phyloP scores from a whole-genome alignment of 2,329 filamentous ascomycete genomes.

The Harringtonia aguacate region DNA sequence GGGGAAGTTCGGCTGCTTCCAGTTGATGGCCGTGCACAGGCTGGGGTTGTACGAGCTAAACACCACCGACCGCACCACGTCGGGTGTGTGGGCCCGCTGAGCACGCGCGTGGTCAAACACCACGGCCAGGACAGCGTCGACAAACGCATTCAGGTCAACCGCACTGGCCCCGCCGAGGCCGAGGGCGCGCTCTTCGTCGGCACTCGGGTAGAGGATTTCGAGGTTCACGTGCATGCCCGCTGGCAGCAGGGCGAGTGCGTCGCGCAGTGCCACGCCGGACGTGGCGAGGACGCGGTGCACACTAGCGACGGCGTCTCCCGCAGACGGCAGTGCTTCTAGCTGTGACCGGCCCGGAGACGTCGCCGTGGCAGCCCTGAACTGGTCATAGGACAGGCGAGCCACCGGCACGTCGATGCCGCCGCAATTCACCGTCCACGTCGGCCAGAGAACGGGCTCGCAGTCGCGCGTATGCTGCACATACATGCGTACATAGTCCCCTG shows the following conservation, averaged over 20 bases:
- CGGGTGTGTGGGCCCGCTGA: constrained; percentile 52
- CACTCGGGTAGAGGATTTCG: constrained; percentile 79
- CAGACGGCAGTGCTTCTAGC: constrained; percentile 33
- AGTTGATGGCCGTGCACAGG: constrained; percentile 89
- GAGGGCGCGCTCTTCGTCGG: constrained; percentile 58
- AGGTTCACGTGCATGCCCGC: constrained; percentile 78
- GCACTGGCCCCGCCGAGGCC: constrained; percentile 54
- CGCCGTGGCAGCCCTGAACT: constrained; percentile 50
- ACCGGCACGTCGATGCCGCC: constrained; percentile 62
- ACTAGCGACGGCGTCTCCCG: constrained; percentile 45
- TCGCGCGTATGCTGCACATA: constrained; percentile 90
- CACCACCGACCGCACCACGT: constrained; percentile 74
- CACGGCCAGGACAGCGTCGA: constrained; percentile 70
- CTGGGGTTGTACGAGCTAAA: constrained; percentile 89
- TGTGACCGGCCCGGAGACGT: constrained; percentile 30
- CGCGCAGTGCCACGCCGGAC: constrained; percentile 68
- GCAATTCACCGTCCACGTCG: constrained; percentile 64
- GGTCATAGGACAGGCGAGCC: constrained; percentile 62
- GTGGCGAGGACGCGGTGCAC: constrained; percentile 63
- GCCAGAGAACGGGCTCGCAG: constrained; percentile 77
- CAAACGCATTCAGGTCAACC: constrained; percentile 75
- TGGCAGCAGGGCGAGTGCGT: constrained; percentile 67
- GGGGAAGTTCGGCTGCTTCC: constrained; percentile 98
- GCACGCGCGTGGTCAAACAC: constrained; percentile 85
- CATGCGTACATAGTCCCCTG: constrained; percentile 86